phyloP scores from a whole-genome alignment of 345 rosid genomes.

The Melaleuca quinquenervia region DNA sequence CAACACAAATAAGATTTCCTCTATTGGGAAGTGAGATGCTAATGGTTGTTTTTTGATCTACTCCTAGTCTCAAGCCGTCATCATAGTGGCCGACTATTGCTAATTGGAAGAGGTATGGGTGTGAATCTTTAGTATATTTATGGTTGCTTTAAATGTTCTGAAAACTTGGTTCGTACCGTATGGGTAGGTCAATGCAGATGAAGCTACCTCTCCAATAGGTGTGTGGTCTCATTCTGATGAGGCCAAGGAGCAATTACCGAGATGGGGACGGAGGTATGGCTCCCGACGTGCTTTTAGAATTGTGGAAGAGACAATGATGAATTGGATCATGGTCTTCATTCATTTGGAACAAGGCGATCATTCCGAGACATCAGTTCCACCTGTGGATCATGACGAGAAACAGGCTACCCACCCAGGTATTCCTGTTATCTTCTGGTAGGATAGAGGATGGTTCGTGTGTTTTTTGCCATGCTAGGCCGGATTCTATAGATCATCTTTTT shows the following conservation, averaged over 20 bases:
- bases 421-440: too few relatives aligned
- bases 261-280: neutral
- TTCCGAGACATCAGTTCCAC: too few relatives aligned
- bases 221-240: neutral
- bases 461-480: too few relatives aligned
- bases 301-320: neutral
- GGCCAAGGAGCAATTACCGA: accelerated
- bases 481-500: too few relatives aligned
- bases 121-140: neutral
- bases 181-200: neutral
- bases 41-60: neutral
- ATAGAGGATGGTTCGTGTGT: too few relatives aligned
- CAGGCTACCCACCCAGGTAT: too few relatives aligned
- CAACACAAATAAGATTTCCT: neutral
- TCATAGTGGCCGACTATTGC: neutral
- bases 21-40: neutral
- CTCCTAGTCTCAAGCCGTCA: neutral
- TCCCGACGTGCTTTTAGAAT: neutral
- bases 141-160: neutral
- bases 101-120: neutral
- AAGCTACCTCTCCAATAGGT: neutral
- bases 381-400: too few relatives aligned
- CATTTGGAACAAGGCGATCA: too few relatives aligned
- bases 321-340: neutral
- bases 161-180: neutral